Base-by-base conservation (phyloP, 495 filamentous ascomycete species). In the Aspergillus homomorphus region DNA sequence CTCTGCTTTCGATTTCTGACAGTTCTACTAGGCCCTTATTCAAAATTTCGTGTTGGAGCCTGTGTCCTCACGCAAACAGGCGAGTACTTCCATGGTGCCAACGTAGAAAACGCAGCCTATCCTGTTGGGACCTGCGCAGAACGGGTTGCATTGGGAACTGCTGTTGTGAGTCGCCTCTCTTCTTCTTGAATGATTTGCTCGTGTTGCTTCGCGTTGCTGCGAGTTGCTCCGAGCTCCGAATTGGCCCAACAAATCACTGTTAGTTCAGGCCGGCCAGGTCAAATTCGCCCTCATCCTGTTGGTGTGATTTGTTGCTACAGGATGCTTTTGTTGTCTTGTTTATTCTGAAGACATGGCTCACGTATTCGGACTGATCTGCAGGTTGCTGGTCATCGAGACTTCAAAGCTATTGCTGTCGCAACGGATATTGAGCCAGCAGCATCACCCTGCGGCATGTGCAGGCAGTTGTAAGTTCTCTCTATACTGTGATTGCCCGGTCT, bases 81-180 rank as follows among this genome's bases (percentile, higher is more conserved):
- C n/a, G 73, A 76, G 52, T 88, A 81, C 61, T 77, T 91, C 63
- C 67, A 74, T 48, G 94, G 94, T 20, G 92, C 88, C 48, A 98
- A 98, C 72, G 85, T 98, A 24, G 94, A 98, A 75, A 98, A 98
- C 71, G 94, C 89, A 1, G 80, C 87, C 22, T 98, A 96, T 67
- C 92, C 93, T 5, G 91, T 97, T 20, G 89, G 89, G 0, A 93
- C 89, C 0, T 98, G 94, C 69, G 94, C 94, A n/a, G 94, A 98
- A 81, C 78, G 92, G 33, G 88, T 90, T 12, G 89, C 93, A 2
- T 74, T 97, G 61, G 88, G 82, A 3, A 90, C 83, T 53, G 94
- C 94, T n/a, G 80, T 96, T 51, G 81, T 88, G 64, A 60, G 73
- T 28, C 46, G 14, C 21, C 21, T 43, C 15, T 5, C 18, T 53